A percentile compares a stretch with the other conserved stretches of the same genome.
phyloP scores from a whole-genome alignment of 2,329 filamentous ascomycete species.

The Sporothrix variecibatus region DNA sequence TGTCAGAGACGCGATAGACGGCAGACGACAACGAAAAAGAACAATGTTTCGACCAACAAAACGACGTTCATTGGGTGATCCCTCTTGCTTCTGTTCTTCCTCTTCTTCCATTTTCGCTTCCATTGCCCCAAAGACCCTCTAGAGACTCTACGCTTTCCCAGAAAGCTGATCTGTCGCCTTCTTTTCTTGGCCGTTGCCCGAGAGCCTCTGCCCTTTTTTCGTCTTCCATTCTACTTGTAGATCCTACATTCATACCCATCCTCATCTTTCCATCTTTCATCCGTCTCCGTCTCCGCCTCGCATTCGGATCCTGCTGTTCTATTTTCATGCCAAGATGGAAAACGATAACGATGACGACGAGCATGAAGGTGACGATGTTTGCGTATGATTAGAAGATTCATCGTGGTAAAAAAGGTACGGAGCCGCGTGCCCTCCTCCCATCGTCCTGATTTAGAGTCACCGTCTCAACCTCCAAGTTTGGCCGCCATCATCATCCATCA shows the following conservation, averaged over 20 bases:
- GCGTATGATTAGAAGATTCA: background rate
- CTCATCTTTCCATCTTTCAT: background rate
- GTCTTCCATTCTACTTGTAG: background rate
- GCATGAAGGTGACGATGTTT: background rate
- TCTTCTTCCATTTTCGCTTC: background rate
- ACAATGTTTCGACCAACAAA: background rate
- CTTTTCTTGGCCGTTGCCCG: background rate
- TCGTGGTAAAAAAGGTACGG: no score
- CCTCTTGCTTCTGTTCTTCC: background rate
- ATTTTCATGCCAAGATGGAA: background rate
- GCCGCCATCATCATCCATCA: background rate
- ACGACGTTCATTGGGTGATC: background rate
- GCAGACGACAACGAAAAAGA: background rate
- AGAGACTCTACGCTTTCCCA: background rate
- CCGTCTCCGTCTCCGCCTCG: conserved; percentile 14
- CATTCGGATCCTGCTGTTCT: background rate
- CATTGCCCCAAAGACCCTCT: background rate
- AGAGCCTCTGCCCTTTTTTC: background rate
- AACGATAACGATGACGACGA: conserved; percentile 6
- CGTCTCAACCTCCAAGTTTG: no score
- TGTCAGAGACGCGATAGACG: background rate
- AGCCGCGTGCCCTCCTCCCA: background rate
- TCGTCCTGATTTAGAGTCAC: background rate
- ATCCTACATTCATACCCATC: background rate
- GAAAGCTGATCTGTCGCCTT: background rate